These are phyloP conservation scores for Bipolaris zeicola DNA, from an alignment of 2,329 filamentous ascomycete species.

Conservation along the genomic window DNA sequence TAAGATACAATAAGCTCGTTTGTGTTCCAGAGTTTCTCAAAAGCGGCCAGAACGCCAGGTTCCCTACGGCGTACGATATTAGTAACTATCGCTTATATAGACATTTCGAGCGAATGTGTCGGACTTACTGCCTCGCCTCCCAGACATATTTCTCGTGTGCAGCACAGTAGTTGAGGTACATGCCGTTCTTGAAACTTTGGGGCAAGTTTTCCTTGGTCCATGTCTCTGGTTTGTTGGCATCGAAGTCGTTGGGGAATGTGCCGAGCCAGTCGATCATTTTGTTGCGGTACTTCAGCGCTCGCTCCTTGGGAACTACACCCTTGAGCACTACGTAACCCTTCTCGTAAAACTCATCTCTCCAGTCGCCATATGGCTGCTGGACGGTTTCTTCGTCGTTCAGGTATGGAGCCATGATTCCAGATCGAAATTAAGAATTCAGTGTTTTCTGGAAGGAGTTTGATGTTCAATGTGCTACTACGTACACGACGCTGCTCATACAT, in stretches of 20 bases:
- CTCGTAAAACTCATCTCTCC: constrained; percentile 38
- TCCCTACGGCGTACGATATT: constrained; percentile 27
- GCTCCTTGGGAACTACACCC: constrained; percentile 28
- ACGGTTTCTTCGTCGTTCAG: constrained; percentile 3
- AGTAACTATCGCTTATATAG: neutral
- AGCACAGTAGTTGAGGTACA: constrained; percentile 49
- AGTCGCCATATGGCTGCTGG: constrained; percentile 28
- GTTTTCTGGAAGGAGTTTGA: neutral
- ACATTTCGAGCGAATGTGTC: neutral
- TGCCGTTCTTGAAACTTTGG: constrained; percentile 35
- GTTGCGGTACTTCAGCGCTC: constrained; percentile 34
- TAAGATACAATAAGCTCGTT: constrained; percentile 39
- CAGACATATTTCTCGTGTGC: constrained; percentile 54
- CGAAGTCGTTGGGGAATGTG: constrained; percentile 37
- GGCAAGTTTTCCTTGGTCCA: constrained; percentile 55
- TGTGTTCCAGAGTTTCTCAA: constrained; percentile 52
- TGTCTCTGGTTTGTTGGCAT: constrained; percentile 43
- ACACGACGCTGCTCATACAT: neutral
- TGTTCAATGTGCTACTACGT: neutral
- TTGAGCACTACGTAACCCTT: constrained; percentile 40
- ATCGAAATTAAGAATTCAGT: neutral
- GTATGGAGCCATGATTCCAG: constrained; percentile 7
- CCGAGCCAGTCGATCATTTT: constrained; percentile 42
- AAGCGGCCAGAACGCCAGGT: constrained; percentile 50
- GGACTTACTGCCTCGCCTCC: constrained; percentile 46